These are phyloP conservation scores for Mycena epipterygia DNA, from an alignment of 768 basidiomycete species.

Conservation along the genomic window DNA sequence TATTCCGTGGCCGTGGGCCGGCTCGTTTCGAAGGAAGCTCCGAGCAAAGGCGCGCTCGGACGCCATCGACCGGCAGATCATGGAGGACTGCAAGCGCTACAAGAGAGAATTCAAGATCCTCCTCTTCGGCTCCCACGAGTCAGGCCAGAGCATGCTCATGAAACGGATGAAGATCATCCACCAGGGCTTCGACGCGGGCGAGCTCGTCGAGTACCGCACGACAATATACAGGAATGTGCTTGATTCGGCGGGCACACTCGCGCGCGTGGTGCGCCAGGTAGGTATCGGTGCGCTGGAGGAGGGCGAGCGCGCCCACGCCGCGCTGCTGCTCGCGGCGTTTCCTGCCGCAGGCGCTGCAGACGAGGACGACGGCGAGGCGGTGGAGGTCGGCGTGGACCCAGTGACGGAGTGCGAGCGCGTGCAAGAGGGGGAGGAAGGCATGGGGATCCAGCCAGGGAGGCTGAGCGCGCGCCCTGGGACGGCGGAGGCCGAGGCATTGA, in stretches of 20 bases:
- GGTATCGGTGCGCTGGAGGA: too few relatives aligned
- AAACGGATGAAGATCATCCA: slow-evolving; percentile 56
- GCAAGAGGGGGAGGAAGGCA: too few relatives aligned
- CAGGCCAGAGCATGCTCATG: slow-evolving; percentile 68
- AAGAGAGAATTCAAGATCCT: slow-evolving; percentile 83
- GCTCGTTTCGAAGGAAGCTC: slow-evolving; percentile 38
- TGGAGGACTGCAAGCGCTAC: slow-evolving; percentile 76
- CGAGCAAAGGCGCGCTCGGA: slow-evolving; percentile 60
- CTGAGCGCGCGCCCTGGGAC: too few relatives aligned
- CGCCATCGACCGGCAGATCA: slow-evolving; percentile 73
- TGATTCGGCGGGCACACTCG: background rate
- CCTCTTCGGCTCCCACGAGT: slow-evolving; percentile 60
- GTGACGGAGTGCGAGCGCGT: too few relatives aligned
- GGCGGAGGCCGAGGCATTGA: too few relatives aligned
- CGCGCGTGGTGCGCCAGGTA: too few relatives aligned
- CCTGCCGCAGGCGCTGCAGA: too few relatives aligned
- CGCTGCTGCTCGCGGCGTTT: too few relatives aligned
- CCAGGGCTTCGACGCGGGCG: slow-evolving; percentile 73
- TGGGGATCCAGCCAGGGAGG: too few relatives aligned
- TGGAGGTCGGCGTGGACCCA: too few relatives aligned
- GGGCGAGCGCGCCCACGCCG: too few relatives aligned
- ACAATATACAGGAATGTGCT: slow-evolving; percentile 67
- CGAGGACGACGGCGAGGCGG: too few relatives aligned
- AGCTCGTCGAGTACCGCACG: slow-evolving; percentile 69
- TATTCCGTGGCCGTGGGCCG: background rate